A percentile compares a stretch with the other conserved stretches of the same genome.
Evolutionary conservation across 768 basidiomycete genomes (phyloP).

Genomic region (Nidula microcarpa): DNA sequence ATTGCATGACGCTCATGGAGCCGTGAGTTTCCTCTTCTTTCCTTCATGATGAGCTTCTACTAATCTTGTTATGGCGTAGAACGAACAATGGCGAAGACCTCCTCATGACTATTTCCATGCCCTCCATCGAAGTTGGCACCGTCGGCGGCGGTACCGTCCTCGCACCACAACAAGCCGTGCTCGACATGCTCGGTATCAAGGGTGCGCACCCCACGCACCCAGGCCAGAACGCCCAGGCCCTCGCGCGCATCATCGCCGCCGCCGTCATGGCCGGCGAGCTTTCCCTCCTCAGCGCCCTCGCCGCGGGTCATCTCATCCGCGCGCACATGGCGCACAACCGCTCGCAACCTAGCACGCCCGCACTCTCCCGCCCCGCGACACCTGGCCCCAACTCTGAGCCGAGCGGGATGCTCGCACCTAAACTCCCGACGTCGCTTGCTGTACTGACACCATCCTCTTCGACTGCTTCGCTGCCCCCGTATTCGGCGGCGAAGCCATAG

Average conservation of each 20-base stretch:
- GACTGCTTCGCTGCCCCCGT: constrained; percentile 40
- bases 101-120: constrained; percentile 93
- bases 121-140: constrained; percentile 98
- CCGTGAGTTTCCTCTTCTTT: constrained; percentile 57
- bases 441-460: constrained; percentile 28
- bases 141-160: constrained; percentile 96
- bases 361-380: constrained; percentile 55
- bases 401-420: constrained; percentile 4
- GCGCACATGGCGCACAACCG: constrained; percentile 94
- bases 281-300: constrained; percentile 86
- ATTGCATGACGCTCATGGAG: constrained; percentile 99
- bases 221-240: constrained; percentile 83
- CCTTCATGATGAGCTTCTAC: neutral
- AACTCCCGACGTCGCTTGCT: constrained; percentile 5
- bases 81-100: constrained; percentile 88
- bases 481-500: constrained; percentile 13
- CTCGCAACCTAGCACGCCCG: constrained; percentile 77
- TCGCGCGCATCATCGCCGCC: constrained; percentile 87
- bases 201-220: constrained; percentile 87
- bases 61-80: constrained; percentile 31
- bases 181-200: constrained; percentile 90
- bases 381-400: constrained; percentile 35
- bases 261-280: constrained; percentile 98
- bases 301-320: constrained; percentile 90
- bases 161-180: constrained; percentile 82